Evolutionary conservation across 345 rosid species (phyloP).

Genomic region (Mangifera indica): DNA sequence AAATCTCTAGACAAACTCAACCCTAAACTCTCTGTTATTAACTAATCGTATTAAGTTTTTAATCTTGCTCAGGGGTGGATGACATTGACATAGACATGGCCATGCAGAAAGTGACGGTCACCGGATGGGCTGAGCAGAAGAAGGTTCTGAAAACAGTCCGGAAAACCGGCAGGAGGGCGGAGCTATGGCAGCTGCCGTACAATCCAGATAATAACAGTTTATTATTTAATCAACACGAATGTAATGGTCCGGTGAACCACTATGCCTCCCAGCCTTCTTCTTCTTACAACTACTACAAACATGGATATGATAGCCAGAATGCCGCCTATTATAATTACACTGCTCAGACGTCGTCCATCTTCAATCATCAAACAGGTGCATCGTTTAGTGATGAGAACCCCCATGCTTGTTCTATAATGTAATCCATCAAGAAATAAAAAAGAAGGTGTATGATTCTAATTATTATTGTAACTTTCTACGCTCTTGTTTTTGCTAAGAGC

Average conservation of each 20-base stretch:
- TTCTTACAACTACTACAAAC: conserved; percentile 82
- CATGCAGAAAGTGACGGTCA: conserved; percentile 76
- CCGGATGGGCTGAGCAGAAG: conserved; percentile 78
- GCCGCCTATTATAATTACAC: conserved; percentile 46
- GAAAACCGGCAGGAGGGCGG: conserved; percentile 74
- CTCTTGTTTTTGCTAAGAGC: too few relatives aligned
- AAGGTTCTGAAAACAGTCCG: conserved; percentile 70
- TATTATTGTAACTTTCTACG: not conserved
- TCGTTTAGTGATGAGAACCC: conserved; percentile 89
- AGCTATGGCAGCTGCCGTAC: conserved; percentile 82
- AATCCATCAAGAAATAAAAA: conserved; percentile 5
- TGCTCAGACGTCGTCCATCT: conserved; percentile 46
- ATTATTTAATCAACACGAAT: conserved; percentile 52
- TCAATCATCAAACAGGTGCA: conserved; percentile 55
- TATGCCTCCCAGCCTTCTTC: conserved; percentile 60
- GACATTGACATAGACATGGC: conserved; percentile 66
- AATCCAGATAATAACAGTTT: conserved; percentile 45
- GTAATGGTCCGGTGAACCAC: conserved; percentile 54
- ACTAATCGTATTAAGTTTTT: not conserved
- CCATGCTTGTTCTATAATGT: conserved; percentile 73
- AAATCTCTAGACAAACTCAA: too few relatives aligned
- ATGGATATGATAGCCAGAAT: conserved; percentile 62
- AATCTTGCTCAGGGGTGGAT: conserved; percentile 58
- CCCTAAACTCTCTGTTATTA: not conserved
- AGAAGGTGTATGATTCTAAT: not conserved